Percentiles rank a stretch among this genome's conserved stretches.
Evolutionary conservation across 208 protist genomes (phyloP).

Genomic region (Leishmania gerbilli): DNA sequence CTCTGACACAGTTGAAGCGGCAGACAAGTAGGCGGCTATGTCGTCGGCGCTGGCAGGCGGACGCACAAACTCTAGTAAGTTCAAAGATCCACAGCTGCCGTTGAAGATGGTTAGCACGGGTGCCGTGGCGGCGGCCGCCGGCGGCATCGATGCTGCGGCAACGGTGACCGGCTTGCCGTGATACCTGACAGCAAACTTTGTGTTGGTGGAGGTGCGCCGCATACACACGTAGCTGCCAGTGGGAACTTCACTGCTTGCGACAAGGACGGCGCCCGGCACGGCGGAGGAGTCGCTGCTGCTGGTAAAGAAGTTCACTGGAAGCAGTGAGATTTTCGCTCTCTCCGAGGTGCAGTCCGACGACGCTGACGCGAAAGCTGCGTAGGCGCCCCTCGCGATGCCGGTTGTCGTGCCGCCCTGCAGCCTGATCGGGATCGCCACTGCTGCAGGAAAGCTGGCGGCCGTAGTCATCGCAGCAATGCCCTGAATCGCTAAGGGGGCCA

Average conservation of each 20-base stretch:
- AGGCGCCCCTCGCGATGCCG: conserved; percentile 38
- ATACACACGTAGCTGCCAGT: conserved; percentile 29
- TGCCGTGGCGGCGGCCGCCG: neutral
- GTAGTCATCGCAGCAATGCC: conserved; percentile 31
- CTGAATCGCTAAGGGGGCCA: conserved; percentile 36
- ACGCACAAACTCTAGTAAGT: conserved; percentile 36
- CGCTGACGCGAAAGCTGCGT: conserved; percentile 49
- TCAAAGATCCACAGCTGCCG: conserved; percentile 45
- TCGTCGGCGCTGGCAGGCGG: conserved; percentile 12
- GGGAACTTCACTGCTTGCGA: conserved; percentile 1
- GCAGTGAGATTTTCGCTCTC: conserved; percentile 21
- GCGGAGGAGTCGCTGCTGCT: conserved; percentile 11
- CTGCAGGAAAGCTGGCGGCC: conserved; percentile 27
- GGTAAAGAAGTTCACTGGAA: conserved; percentile 32
- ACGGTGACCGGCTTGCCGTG: conserved; percentile 18
- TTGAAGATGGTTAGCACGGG: conserved; percentile 45
- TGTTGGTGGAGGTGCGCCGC: conserved; percentile 34
- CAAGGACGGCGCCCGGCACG: conserved; percentile 17
- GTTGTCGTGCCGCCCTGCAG: conserved; percentile 44
- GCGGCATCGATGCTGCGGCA: neutral
- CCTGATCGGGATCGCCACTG: conserved; percentile 33
- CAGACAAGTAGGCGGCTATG: conserved; percentile 24
- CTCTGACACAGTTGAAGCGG: conserved; percentile 14
- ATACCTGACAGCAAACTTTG: conserved; percentile 18
- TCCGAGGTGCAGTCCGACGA: conserved; percentile 35